These are phyloP conservation scores for Grigorovia yakushimaensis DNA, from an alignment of 805 yeast species.

Conservation along the genomic window DNA sequence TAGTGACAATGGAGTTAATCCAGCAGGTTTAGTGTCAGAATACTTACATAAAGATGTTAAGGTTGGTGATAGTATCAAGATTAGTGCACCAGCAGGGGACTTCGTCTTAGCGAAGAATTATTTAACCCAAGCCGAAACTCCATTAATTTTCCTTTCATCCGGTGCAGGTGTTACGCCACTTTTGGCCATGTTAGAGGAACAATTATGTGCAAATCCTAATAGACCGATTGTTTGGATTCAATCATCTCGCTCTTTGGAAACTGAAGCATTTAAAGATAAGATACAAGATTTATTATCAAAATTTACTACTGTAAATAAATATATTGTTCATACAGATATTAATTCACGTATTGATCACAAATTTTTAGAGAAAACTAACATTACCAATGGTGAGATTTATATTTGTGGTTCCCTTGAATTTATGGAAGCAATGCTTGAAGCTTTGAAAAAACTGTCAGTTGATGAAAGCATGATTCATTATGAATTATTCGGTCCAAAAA, in stretches of 20 bases:
- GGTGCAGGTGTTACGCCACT: slow-evolving; percentile 66
- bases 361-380: slow-evolving; percentile 13
- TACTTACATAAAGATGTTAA: slow-evolving; percentile 38
- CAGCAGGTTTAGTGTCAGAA: slow-evolving; percentile 41
- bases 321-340: slow-evolving; percentile 15
- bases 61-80: slow-evolving; percentile 39
- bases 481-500: slow-evolving; percentile 30
- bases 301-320: slow-evolving; percentile 8
- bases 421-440: slow-evolving; percentile 20
- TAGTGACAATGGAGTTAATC: slow-evolving; percentile 11
- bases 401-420: slow-evolving; percentile 26
- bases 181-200: slow-evolving; percentile 39
- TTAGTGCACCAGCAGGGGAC: slow-evolving; percentile 54
- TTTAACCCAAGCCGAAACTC: slow-evolving; percentile 24
- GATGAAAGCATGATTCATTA: slow-evolving; percentile 22
- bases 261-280: slow-evolving; percentile 20
- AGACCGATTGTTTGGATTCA: slow-evolving; percentile 28
- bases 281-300: slow-evolving; percentile 16
- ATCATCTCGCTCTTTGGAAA: slow-evolving; percentile 16
- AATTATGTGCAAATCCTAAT: slow-evolving; percentile 16
- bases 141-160: slow-evolving; percentile 40
- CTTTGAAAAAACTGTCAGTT: slow-evolving; percentile 15
- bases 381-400: slow-evolving; percentile 25
- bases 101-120: slow-evolving; percentile 29
- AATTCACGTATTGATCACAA: slow-evolving; percentile 19